phyloP scores from a whole-genome alignment of 495 filamentous ascomycete genomes.

The Talaromyces proteolyticus region DNA sequence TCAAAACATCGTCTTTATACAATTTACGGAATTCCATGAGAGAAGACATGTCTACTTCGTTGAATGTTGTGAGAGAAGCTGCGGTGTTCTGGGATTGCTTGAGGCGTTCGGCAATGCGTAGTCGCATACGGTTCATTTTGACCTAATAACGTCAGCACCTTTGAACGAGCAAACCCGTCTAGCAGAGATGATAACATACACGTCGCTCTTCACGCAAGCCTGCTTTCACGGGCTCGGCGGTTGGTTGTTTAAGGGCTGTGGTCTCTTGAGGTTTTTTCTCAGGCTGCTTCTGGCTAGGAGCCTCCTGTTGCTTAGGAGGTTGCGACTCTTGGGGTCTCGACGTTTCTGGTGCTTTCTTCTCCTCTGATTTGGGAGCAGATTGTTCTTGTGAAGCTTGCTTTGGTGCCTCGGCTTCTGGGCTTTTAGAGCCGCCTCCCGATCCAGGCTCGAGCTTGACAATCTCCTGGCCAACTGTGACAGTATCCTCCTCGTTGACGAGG shows the following conservation, averaged over 20 bases:
- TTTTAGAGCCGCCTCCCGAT: slow-evolving; percentile 49
- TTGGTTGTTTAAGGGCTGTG: slow-evolving; percentile 22
- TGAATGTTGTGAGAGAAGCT: slow-evolving; percentile 95
- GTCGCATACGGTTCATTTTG: slow-evolving; percentile 99
- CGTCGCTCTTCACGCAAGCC: slow-evolving; percentile 86
- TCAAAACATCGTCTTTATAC: slow-evolving; percentile 93
- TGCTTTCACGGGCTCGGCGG: slow-evolving; percentile 25
- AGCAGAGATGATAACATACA: slow-evolving; percentile 46
- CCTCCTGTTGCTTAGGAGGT: slow-evolving; percentile 38
- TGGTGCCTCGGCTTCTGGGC: slow-evolving; percentile 43
- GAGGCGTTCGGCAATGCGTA: slow-evolving; percentile 92
- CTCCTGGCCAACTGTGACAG: slow-evolving; percentile 91
- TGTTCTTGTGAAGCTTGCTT: slow-evolving; percentile 51
- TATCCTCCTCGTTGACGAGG: slow-evolving; percentile 90
- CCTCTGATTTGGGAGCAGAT: slow-evolving; percentile 28
- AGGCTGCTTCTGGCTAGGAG: slow-evolving; percentile 24
- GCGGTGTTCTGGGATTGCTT: slow-evolving; percentile 99
- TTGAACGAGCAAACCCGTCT: neutral
- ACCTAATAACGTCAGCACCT: slow-evolving; percentile 48
- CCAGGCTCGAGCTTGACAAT: slow-evolving; percentile 79
- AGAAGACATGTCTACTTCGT: slow-evolving; percentile 98
- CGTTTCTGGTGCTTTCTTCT: slow-evolving; percentile 35
- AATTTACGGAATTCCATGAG: slow-evolving; percentile 94
- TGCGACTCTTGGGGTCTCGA: slow-evolving; percentile 20
- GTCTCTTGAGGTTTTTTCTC: slow-evolving; percentile 22